Percentiles rank a stretch among this genome's conserved stretches.
Evolutionary conservation across 139 green algal species (phyloP).

Genomic region (Eudorina sp.): DNA sequence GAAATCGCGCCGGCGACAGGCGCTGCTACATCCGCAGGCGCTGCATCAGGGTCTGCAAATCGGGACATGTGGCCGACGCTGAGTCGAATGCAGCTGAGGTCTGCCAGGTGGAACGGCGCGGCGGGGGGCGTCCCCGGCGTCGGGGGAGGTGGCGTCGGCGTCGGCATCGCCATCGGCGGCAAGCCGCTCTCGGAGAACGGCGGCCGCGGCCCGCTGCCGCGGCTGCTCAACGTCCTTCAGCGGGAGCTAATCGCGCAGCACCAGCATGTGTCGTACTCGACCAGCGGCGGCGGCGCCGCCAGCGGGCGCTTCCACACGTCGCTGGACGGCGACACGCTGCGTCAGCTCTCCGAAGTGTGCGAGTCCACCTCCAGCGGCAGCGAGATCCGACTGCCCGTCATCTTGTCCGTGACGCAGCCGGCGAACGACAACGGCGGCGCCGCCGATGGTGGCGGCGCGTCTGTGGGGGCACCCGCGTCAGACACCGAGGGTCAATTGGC

Average conservation of each 20-base stretch:
- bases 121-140: neutral
- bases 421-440: neutral
- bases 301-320: neutral
- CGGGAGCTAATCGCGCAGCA: slow-evolving; percentile 20
- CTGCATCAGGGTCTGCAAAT: no score
- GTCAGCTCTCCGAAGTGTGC: neutral
- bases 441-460: neutral
- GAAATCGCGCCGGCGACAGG: no score
- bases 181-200: no score
- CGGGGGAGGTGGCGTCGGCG: neutral
- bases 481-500: no score
- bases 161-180: neutral
- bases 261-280: neutral
- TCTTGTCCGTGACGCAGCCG: neutral
- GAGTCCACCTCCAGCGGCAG: neutral
- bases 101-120: neutral
- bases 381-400: neutral
- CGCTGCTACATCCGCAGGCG: no score
- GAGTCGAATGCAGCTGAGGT: neutral
- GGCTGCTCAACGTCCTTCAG: slow-evolving; percentile 4
- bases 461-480: no score
- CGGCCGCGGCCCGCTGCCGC: neutral
- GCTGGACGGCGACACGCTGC: neutral
- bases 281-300: neutral
- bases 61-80: neutral